These are phyloP conservation scores for Hyaloscypha bicolor DNA, from an alignment of 495 filamentous ascomycete species.

Conservation along the genomic window DNA sequence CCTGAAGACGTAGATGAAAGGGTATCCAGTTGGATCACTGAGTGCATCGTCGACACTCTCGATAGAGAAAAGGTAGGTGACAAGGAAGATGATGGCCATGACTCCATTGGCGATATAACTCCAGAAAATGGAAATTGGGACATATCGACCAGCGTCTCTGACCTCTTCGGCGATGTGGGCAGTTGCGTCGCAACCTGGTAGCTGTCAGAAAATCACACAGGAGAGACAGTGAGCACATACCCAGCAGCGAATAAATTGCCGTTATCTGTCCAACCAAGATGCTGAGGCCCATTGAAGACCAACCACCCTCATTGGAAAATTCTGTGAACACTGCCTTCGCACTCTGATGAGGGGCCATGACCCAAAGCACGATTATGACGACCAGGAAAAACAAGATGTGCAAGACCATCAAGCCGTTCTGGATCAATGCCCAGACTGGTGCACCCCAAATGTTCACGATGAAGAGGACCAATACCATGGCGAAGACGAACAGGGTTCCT, in stretches of 20 bases:
- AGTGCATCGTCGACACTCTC: conserved; percentile 43
- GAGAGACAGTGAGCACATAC: background rate
- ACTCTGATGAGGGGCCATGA: conserved; percentile 32
- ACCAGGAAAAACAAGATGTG: conserved; percentile 50
- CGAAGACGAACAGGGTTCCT: conserved; percentile 48
- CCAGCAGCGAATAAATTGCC: conserved; percentile 32
- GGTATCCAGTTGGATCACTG: conserved; percentile 42
- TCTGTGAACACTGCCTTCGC: conserved; percentile 44
- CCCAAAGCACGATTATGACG: conserved; percentile 47
- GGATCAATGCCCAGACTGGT: conserved; percentile 43
- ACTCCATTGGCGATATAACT: conserved; percentile 47
- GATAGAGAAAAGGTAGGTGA: conserved; percentile 49
- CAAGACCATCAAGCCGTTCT: conserved; percentile 43
- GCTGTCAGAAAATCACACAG: conserved; percentile 36
- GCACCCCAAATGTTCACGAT: conserved; percentile 44
- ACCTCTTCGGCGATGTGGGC: conserved; percentile 53
- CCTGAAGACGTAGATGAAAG: conserved; percentile 51
- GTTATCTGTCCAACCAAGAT: conserved; percentile 47
- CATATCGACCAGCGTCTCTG: conserved; percentile 48
- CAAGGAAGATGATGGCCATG: conserved; percentile 46
- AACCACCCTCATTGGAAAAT: conserved; percentile 46
- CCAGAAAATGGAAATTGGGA: conserved; percentile 50
- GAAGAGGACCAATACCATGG: conserved; percentile 35
- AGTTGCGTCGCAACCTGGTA: conserved; percentile 56
- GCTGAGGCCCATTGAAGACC: conserved; percentile 42